Evolutionary conservation across 371 early-diverging fungal species (phyloP), one percentile per base, ranked within the genome.

Genomic region (Rhizomucor miehei): DNA sequence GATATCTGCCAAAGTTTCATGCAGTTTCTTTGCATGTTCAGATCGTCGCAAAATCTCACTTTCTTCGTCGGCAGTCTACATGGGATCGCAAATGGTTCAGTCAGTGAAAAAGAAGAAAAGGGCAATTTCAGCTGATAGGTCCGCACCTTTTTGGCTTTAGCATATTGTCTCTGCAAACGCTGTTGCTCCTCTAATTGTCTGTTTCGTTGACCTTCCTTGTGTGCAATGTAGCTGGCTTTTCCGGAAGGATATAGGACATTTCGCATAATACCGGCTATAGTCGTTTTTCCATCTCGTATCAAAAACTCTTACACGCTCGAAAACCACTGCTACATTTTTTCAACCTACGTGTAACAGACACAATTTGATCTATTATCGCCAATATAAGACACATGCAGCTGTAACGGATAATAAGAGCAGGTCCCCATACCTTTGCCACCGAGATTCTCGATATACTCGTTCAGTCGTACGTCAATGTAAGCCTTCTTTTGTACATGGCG

Each of bases 181-280:
- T 58, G 44, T 44, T 48, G 60, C 5, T 48, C 51, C 56, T 68
- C 69, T 10, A 47, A 19, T 39, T 56, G 50, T 25, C 66, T 51
- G 24, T 65, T 53, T 17, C 62, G 57, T 20, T 56, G 44, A n/a
- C 70, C 65, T 25, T 57, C 51, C 21, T 54, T 51, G 21, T 29
- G 46, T 16, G 45, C 41, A 12, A 75, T 57, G 60, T 78, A 78
- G 35, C 49, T 51, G 8, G 79, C 79, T 47, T 75, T 68, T 21
- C 63, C 65, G 23, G 67, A n/a, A 46, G 79, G 79, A 54, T 63
- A 69, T 24, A 78, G 48, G 17, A 75, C 61, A 51, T 78, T 78
- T 23, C 79, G 73, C 79, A 78, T 78, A 59, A 75, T 66, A 45
- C 79, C 79, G 47, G 79, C 77, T 77, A 63, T 16, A 24, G 13